These are phyloP conservation scores for Podaxis rugospora DNA, from an alignment of 768 basidiomycete genomes.

Conservation along the genomic window DNA sequence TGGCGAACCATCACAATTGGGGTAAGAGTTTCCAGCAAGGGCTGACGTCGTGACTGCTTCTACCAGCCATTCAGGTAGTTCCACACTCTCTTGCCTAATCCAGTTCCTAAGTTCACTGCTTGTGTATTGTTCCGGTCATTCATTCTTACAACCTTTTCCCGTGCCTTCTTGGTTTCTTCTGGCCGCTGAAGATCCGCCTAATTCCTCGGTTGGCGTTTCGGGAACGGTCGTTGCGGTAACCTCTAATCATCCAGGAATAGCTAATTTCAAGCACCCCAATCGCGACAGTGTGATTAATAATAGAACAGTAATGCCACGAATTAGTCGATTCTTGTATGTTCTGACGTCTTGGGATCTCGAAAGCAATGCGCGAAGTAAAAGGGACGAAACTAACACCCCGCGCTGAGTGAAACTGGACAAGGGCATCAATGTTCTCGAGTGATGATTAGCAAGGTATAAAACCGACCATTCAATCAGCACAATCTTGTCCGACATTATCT, in stretches of 20 bases:
- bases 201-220: too few relatives aligned
- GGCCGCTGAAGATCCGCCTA: too few relatives aligned
- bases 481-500: not conserved
- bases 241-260: too few relatives aligned
- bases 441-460: not conserved
- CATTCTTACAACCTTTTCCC: not conserved
- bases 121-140: not conserved
- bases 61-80: not conserved
- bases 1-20: not conserved
- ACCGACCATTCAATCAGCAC: too few relatives aligned
- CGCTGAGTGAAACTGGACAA: constrained; percentile 22
- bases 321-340: constrained; percentile 54
- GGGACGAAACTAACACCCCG: constrained; percentile 45
- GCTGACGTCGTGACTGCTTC: not conserved
- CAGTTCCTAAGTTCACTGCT: not conserved
- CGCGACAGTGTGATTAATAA: constrained; percentile 22
- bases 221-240: not conserved
- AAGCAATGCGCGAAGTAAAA: constrained; percentile 59
- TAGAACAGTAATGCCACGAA: constrained; percentile 60
- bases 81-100: not conserved
- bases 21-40: not conserved
- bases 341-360: constrained; percentile 46
- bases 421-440: not conserved
- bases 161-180: not conserved
- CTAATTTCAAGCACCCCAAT: too few relatives aligned